Evolutionary conservation across 2,329 filamentous ascomycete genomes (phyloP), one percentile per base, ranked within the genome.

Genomic region (Aspergillus costaricaensis): DNA sequence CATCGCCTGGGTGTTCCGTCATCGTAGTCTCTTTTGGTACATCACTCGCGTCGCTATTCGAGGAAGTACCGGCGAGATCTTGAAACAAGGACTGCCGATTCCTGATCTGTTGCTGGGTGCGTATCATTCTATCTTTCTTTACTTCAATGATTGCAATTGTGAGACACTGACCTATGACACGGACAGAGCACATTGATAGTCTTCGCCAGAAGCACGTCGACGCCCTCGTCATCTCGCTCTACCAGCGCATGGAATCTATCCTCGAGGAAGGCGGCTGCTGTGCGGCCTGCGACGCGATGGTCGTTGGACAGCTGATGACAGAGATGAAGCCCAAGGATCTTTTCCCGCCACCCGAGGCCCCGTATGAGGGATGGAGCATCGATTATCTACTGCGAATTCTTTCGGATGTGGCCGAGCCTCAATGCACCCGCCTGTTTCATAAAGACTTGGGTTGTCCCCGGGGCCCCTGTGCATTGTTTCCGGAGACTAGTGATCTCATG

Each of bases 31-130:
- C 3, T 61, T 61, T 43, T 5, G 43, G 9, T 4, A 47, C 5
- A 49, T 48, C 21, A 63, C 58, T 14, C 15, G 51, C 4, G 36
- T 56, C 12, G 61, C 52, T 4, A 23, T 61, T 3, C 44, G 58
- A 14, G 19, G 56, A 8, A 44, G 36, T 25, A 56, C 50, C 1
- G 50, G 30, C 2, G 44, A 55, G 5, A 25, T 61, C 3, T 10
- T n/a, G 2, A 41, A 21, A 4, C 19, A 23, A 39, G 36, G 38
- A 19, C 32, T 58, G 8, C 25, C 27, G 3, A 23, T 53, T 9
- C 50, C 38, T 2, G 21, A 30, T 8, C 17, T 2, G 12, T 14
- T 59, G 32, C 21, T 55, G n/a, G 27, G 57, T 50, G 15, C 54
- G 21, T 59, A 23, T 17, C 27, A 30, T 30, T 30, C 12, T 9